Evolutionary conservation across 2,329 filamentous ascomycete species (phyloP).

Genomic region (Penicillium sp.): DNA sequence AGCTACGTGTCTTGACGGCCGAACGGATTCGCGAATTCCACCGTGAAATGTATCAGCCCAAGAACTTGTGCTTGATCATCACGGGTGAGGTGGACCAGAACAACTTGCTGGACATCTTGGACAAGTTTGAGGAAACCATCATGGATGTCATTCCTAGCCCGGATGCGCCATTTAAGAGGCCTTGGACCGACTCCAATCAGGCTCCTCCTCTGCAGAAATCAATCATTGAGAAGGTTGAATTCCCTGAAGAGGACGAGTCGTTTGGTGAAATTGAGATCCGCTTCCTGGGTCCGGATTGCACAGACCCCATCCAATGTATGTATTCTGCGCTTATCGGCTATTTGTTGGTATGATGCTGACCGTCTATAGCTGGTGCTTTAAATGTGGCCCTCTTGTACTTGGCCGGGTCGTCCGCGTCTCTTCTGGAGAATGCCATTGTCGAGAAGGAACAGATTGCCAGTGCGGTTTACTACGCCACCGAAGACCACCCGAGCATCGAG

Average conservation of each 20-base stretch:
- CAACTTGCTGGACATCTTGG: constrained; percentile 72
- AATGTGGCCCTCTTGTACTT: constrained; percentile 80
- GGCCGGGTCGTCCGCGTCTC: constrained; percentile 84
- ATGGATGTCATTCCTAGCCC: constrained; percentile 72
- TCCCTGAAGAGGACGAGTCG: constrained; percentile 94
- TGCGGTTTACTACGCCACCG: constrained; percentile 72
- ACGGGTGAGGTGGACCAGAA: constrained; percentile 86
- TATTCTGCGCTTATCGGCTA: constrained; percentile 1
- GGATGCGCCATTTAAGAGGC: constrained; percentile 71
- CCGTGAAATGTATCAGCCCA: constrained; percentile 94
- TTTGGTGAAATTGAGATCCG: constrained; percentile 80
- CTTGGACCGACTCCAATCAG: constrained; percentile 84
- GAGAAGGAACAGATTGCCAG: constrained; percentile 90
- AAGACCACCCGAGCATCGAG: constrained; percentile 72
- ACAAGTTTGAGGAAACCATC: constrained; percentile 83
- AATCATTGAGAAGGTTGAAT: constrained; percentile 72
- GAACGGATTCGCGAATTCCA: constrained; percentile 94
- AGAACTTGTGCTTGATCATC: constrained; percentile 85
- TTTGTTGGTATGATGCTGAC: constrained; percentile 15
- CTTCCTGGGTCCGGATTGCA: constrained; percentile 81
- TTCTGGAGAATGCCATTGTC: constrained; percentile 86
- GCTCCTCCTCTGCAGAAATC: constrained; percentile 68
- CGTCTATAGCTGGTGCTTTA: constrained; percentile 58
- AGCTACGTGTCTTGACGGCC: constrained; percentile 75
- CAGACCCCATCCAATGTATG: constrained; percentile 57